phyloP scores from a whole-genome alignment of 2,329 filamentous ascomycete genomes.

The Byssochlamys sp. region DNA sequence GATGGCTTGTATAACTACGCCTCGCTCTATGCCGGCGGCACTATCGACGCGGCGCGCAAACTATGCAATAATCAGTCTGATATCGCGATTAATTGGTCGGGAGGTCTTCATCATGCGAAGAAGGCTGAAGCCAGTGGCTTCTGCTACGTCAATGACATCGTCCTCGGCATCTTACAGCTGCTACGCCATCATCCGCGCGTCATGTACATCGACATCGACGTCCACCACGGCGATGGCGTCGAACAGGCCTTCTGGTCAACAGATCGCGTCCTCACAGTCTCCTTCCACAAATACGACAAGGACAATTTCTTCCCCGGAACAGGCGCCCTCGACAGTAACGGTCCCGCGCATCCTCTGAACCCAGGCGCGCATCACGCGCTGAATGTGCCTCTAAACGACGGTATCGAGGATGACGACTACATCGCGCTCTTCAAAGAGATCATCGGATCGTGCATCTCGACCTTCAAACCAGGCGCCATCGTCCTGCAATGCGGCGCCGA shows the following conservation, averaged over 20 bases:
- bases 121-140: constrained; percentile 89
- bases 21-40: constrained; percentile 82
- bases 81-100: constrained; percentile 96
- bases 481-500: constrained; percentile 94
- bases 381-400: constrained; percentile 82
- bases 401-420: constrained; percentile 86
- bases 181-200: constrained; percentile 73
- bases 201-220: constrained; percentile 88
- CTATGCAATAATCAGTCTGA: constrained; percentile 78
- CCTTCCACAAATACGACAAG: constrained; percentile 92
- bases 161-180: constrained; percentile 81
- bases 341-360: constrained; percentile 71
- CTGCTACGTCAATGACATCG: constrained; percentile 98
- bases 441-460: constrained; percentile 66
- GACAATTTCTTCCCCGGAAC: constrained; percentile 81
- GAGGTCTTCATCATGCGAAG: constrained; percentile 91
- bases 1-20: constrained; percentile 93
- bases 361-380: constrained; percentile 79
- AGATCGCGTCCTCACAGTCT: constrained; percentile 82
- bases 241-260: constrained; percentile 86
- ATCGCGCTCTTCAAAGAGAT: constrained; percentile 72
- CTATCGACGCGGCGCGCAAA: constrained; percentile 81
- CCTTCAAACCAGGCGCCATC: constrained; percentile 81
- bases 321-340: constrained; percentile 75
- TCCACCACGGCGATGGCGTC: constrained; percentile 83